Evolutionary conservation across 2,329 filamentous ascomycete genomes (phyloP).

Genomic region (Fusarium domesticum): DNA sequence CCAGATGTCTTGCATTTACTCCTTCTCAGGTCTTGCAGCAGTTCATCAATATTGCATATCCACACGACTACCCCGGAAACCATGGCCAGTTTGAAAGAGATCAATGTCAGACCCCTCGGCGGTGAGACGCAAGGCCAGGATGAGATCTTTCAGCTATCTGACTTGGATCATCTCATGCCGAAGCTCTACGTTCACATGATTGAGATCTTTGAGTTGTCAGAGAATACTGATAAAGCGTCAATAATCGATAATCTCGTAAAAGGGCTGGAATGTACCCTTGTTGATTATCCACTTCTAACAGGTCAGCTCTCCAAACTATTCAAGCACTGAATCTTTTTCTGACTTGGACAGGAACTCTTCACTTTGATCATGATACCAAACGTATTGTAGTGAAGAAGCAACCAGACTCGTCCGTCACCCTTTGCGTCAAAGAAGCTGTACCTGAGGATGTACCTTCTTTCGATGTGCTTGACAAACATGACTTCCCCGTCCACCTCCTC

Average conservation of each 20-base stretch:
- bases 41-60: background rate
- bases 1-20: no score
- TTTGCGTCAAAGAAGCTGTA: conserved; percentile 3
- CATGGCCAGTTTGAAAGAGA: background rate
- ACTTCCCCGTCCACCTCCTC: conserved; percentile 7
- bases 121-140: background rate
- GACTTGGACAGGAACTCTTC: background rate
- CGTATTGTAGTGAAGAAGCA: conserved; percentile 7
- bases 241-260: conserved; percentile 3
- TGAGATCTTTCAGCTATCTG: background rate
- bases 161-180: conserved; percentile 16
- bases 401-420: conserved; percentile 3
- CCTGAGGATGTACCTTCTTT: background rate
- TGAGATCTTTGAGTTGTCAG: conserved; percentile 10
- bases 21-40: no score
- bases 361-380: conserved; percentile 3
- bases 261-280: conserved; percentile 7
- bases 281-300: conserved; percentile 8
- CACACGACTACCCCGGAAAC: background rate
- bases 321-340: background rate
- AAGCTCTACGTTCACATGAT: conserved; percentile 16
- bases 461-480: conserved; percentile 3
- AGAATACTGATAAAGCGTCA: background rate
- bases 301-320: conserved; percentile 1
- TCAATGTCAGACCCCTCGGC: background rate